Percentiles rank a stretch among this genome's conserved stretches.
These are phyloP conservation scores for Boletellus sp. DNA, from an alignment of 1,284 basidiomycete species.

Conservation along the genomic window DNA sequence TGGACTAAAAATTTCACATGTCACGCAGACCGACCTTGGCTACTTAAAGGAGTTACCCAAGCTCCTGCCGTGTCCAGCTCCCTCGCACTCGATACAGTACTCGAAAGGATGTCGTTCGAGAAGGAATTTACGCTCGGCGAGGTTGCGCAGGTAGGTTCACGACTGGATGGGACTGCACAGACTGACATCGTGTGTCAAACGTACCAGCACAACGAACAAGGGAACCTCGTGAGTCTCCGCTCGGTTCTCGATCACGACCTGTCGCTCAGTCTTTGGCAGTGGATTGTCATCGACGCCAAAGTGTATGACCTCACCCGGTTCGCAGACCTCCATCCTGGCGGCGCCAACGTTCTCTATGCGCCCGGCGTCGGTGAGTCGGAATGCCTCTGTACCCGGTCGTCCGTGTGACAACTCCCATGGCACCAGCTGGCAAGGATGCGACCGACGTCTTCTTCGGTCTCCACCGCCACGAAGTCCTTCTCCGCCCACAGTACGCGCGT, in stretches of 20 bases:
- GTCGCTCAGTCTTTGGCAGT: conserved; percentile 34
- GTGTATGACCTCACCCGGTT: conserved; percentile 68
- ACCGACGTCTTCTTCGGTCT: conserved; percentile 90
- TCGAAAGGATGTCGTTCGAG: conserved; percentile 28
- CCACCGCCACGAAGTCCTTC: conserved; percentile 84
- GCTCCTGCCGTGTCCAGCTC: too few relatives aligned
- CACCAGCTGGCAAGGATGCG: conserved; percentile 71
- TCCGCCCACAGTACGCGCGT: conserved; percentile 76
- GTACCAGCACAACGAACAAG: conserved; percentile 70
- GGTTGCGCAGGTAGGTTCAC: conserved; percentile 45
- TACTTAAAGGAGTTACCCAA: too few relatives aligned
- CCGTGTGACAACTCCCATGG: background rate
- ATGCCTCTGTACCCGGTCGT: background rate
- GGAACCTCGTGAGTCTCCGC: conserved; percentile 53
- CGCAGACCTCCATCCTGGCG: conserved; percentile 65
- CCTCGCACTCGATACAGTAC: too few relatives aligned
- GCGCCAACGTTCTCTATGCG: conserved; percentile 51
- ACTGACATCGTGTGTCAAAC: too few relatives aligned
- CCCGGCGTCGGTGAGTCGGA: conserved; percentile 36
- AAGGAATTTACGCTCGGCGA: conserved; percentile 47
- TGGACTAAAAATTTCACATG: too few relatives aligned
- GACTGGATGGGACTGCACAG: too few relatives aligned
- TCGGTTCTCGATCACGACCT: background rate
- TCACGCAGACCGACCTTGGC: too few relatives aligned
- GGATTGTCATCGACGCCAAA: conserved; percentile 65